Conservation (phyloP, 805 yeast genomes). For the Candida andamanensis region DNA sequence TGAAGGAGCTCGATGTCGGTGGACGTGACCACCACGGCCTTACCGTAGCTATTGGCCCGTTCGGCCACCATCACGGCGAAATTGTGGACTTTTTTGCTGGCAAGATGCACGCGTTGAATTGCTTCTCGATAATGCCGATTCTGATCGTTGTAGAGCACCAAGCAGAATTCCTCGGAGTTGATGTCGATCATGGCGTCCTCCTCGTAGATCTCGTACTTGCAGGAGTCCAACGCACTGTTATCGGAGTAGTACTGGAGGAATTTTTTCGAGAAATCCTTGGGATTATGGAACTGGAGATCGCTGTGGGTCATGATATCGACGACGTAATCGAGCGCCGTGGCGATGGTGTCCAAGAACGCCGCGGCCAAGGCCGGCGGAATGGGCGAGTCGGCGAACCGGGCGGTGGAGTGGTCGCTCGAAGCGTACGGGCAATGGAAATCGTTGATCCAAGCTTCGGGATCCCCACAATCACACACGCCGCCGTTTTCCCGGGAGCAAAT, state of each 20-base stretch:
- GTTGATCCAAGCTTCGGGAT: constrained; percentile 73
- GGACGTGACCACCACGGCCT: constrained; percentile 64
- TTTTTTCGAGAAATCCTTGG: constrained; percentile 20
- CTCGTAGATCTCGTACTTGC: constrained; percentile 40
- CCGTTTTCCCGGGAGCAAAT: constrained; percentile 66
- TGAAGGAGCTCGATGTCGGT: constrained; percentile 44
- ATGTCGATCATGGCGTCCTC: constrained; percentile 16
- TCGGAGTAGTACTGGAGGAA: constrained; percentile 25
- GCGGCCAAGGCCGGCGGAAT: constrained; percentile 42
- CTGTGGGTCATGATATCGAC: constrained; percentile 55
- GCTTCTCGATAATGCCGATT: constrained; percentile 73
- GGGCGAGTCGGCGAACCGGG: constrained; percentile 4
- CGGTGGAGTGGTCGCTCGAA: constrained; percentile 5
- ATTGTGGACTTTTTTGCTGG: constrained; percentile 58
- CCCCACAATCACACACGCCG: constrained; percentile 89
- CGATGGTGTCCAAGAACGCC: constrained; percentile 38
- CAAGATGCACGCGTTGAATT: constrained; percentile 53
- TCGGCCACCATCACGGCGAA: constrained; percentile 72
- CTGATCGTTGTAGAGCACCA: constrained; percentile 75
- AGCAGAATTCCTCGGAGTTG: constrained; percentile 46
- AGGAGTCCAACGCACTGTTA: constrained; percentile 30
- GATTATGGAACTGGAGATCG: constrained; percentile 33
- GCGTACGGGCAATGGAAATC: constrained; percentile 45
- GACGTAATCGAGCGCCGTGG: constrained; percentile 50
- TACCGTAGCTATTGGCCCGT: constrained; percentile 57